Evolutionary conservation across 768 basidiomycete species (phyloP), one percentile per base, ranked within the genome.

Genomic region (Lentinula lateritia): DNA sequence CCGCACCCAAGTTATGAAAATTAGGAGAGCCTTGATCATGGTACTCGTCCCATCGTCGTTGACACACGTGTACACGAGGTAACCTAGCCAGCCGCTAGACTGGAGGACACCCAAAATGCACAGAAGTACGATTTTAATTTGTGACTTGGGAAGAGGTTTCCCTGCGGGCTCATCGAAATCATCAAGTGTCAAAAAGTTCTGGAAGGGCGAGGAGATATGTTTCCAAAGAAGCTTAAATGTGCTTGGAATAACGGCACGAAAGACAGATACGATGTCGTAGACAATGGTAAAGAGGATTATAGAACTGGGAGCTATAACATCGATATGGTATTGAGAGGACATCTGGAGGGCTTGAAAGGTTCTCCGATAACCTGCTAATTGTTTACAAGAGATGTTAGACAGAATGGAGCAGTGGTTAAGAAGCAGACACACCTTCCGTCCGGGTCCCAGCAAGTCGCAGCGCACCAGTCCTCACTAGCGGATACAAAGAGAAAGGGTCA

Each of bases 1-100:
- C 39, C 82, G 64, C 68, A 86, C 86, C 86, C 86, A 86, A 54
- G 79, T 69, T 55, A 81, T 59, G 20, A 71, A 70, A 59, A 72
- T 73, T 16, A 79, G 65, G 23, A 75, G 65, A 48, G 73, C 71
- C 43, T 66, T 70, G 23, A 67, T 45, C 20, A 66, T 58, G 58
- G 66, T 62, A 16, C 42, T 23, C 50, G 63, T 53, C 50, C 53
- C 41, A 61, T 75, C 67, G 8, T 63, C 55, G 46, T 70, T 53
- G 54, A 70, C 71, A 48, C 73, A 46, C 6, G 70, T 70, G 66
- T 75, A 80, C 5, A 71, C 73, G 43, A 81, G 66, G 61, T 68
- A 73, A n/a, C 72, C 78, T n/a, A 79, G 62, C 79, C 80, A 83
- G 52, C 68, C 74, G 48, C 76, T 61, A 28, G 74, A 71, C 52